These are phyloP conservation scores for Phialemoniopsis sp. DNA, from an alignment of 2,329 filamentous ascomycete genomes.

Conservation along the genomic window DNA sequence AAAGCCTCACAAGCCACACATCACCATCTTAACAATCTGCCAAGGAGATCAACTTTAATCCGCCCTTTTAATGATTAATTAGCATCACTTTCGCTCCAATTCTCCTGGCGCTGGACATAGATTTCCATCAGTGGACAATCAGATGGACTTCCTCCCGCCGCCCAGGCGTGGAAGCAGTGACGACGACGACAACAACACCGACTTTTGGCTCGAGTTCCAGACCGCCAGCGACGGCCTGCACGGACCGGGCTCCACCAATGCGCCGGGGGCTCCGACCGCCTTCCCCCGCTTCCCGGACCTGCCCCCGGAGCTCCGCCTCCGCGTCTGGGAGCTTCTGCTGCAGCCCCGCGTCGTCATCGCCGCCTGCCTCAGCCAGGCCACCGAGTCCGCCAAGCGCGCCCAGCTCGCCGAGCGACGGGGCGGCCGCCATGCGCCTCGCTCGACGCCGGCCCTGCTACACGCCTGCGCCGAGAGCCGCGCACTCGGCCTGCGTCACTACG, in stretches of 20 bases:
- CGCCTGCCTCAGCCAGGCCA: constrained; percentile 32
- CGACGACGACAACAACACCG: too few species aligned
- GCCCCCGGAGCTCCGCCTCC: constrained; percentile 42
- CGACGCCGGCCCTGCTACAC: constrained; percentile 37
- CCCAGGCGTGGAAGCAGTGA: too few species aligned
- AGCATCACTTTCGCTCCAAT: too few species aligned
- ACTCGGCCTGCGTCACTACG: constrained; percentile 37
- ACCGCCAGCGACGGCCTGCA: constrained; percentile 36
- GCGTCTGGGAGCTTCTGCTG: constrained; percentile 39
- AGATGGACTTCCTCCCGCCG: too few species aligned
- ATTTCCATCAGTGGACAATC: too few species aligned
- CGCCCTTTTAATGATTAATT: too few species aligned
- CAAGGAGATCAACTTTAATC: too few species aligned
- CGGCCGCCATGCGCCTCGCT: constrained; percentile 7
- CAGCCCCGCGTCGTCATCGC: constrained; percentile 39
- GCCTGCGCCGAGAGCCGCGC: constrained; percentile 36
- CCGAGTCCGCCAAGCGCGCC: constrained; percentile 16
- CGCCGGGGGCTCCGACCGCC: constrained; percentile 3
- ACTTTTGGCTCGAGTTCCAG: constrained; percentile 42
- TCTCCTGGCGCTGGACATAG: too few species aligned
- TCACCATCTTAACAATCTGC: too few species aligned
- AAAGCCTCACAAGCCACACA: too few species aligned
- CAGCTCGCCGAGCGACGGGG: constrained; percentile 10
- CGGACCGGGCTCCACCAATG: constrained; percentile 3
- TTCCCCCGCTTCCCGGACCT: constrained; percentile 23